Evolutionary conservation across 2,329 filamentous ascomycete genomes (phyloP), one percentile per base, ranked within the genome.

Genomic region (Microcera coccophila): DNA sequence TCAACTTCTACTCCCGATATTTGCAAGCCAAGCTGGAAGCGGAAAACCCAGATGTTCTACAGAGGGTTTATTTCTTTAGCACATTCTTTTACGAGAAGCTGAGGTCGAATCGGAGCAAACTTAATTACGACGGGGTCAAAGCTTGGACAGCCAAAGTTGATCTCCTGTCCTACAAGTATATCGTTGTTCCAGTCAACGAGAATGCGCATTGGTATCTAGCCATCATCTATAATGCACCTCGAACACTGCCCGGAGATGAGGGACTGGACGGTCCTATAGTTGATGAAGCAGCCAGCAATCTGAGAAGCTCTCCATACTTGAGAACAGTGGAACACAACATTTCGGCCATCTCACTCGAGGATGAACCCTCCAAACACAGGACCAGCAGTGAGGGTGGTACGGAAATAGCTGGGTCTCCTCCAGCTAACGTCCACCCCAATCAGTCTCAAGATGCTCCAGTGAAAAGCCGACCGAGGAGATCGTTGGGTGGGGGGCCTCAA

Each of bases 161-260:
- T 60, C 68, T 98, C 8, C 87, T 97, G 58, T 77, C 75, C 5
- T 90, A 87, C 55, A 88, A 95, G 60, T 96, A 90, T 62, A 82
- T 97, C 45, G 76, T 97, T 10, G 85, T 98, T 5, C 93, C 93
- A 0, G 88, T 98, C 62, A 94, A 95, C 56, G 87, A 96, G 60
- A 73, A 81, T 53, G 69, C 74, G 2, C 93, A 98, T 64, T 98
- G 94, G 93, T 97, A 93, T 65, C 72, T 97, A 52, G 90, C 89
- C 12, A 91, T 98, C 42, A 91, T 98, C 39, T 95, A 89, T 75
- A 95, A 98, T 58, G 76, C 91, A 3, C 78, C 81, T 3, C 82
- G 76, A 39, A 72, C 93, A 17, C 59, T 80, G 7, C 62, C 49
- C 17, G 32, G 43, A 17, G 39, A n/a, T 19, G 51, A 48, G 17